A percentile compares a stretch with the other conserved stretches of the same genome.
These are phyloP conservation scores for Vigna angularis DNA, from an alignment of 306 rosid genomes.

Conservation along the genomic window DNA sequence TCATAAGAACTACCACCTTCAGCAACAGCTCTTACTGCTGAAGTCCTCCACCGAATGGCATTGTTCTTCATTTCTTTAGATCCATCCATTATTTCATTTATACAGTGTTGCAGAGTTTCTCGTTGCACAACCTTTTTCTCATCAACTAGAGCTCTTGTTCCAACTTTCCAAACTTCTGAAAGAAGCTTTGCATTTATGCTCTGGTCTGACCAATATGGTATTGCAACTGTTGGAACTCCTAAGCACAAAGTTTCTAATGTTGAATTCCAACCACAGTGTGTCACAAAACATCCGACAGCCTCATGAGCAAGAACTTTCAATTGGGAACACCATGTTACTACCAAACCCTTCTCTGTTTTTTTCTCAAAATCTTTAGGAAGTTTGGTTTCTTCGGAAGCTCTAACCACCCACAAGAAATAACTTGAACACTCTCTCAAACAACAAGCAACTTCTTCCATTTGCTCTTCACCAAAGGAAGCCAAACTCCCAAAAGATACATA, in stretches of 20 bases:
- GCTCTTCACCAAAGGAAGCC: constrained; percentile 24
- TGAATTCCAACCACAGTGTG: background rate
- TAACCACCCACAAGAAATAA: constrained; percentile 46
- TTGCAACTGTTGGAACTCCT: background rate
- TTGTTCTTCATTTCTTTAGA: constrained; percentile 16
- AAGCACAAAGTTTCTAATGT: background rate
- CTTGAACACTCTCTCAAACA: constrained; percentile 16
- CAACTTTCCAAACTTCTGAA: background rate
- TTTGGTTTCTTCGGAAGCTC: constrained; percentile 22
- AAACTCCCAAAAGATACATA: constrained; percentile 41
- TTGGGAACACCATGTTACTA: background rate
- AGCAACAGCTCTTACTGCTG: background rate
- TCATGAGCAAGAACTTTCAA: background rate
- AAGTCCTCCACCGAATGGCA: constrained; percentile 6
- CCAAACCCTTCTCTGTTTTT: background rate
- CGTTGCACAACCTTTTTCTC: background rate
- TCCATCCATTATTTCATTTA: constrained; percentile 12
- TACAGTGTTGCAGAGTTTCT: background rate
- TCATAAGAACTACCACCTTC: constrained; percentile 32
- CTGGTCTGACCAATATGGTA: background rate
- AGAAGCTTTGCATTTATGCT: background rate
- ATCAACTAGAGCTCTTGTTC: background rate
- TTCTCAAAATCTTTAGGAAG: constrained; percentile 39
- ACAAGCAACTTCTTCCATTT: constrained; percentile 34
- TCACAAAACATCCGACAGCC: background rate